Evolutionary conservation across 1,139 yeast species (phyloP), one percentile per base, ranked within the genome.

Genomic region (Fermentozyma sake): DNA sequence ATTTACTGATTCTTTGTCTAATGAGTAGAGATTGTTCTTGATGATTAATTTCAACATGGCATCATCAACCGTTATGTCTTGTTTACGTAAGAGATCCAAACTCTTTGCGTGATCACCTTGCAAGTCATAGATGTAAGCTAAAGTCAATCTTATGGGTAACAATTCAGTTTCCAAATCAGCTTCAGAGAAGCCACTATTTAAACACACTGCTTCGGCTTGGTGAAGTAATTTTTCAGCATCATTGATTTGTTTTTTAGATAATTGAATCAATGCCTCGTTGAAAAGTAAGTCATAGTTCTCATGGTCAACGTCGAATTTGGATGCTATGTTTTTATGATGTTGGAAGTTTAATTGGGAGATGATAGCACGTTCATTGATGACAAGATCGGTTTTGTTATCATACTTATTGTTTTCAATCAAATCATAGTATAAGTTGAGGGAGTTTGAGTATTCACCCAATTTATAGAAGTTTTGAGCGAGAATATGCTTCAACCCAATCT

Each of bases 401-500:
- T 55, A 48, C 29, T 55, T 48, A 24, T 54, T 51, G 30, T 55
- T 52, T 6, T 42, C 26, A 15, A 74, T 51, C 31, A 85, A 58
- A 4, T 59, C 56, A 27, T 68, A 56, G 48, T 85, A 86, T 4
- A 83, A 42, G 5, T 55, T 50, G 36, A 72, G 61, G 0, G 95
- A 78, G 24, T 68, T 65, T 1, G 46, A 50, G 41, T 73, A 68
- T 12, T 71, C 51, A 6, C 95, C 96, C 19, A 55, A 52, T 46
- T 79, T 79, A 60, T 83, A 86, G 47, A 70, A 72, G 37, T 78
- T 76, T 56, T 89, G 98, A 0, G 96, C 96, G 37, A 79, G 55
- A n/a, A 86, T 68, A 50, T 87, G 95, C 30, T 68, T 58, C 35
- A 84, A 56, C 0, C 86, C 89, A 12, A 35, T 30, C 8, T 43